These are phyloP conservation scores for Cerrena zonata DNA, from an alignment of 1,284 basidiomycete genomes.

Conservation along the genomic window DNA sequence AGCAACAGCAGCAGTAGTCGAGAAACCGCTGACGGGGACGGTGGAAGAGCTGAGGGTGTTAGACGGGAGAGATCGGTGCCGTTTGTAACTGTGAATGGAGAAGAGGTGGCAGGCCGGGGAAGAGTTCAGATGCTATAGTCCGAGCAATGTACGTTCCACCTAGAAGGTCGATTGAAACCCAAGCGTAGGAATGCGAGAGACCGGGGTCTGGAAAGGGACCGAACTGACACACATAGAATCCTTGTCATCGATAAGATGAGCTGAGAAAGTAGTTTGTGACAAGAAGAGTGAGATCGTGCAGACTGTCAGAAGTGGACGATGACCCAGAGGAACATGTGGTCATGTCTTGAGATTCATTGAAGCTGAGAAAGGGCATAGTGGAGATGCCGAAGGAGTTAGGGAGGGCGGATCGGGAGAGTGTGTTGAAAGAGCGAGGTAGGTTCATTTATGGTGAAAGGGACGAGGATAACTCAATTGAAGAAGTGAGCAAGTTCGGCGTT, in stretches of 20 bases:
- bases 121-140: constrained; percentile 8
- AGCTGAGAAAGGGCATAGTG: background rate
- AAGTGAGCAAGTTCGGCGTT: no score
- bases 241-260: background rate
- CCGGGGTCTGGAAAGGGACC: constrained; percentile 8
- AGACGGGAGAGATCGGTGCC: constrained; percentile 19
- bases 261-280: constrained; percentile 9
- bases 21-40: constrained; percentile 8
- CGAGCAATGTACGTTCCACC: constrained; percentile 21
- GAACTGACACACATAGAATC: background rate
- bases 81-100: constrained; percentile 18
- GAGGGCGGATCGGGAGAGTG: background rate
- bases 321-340: background rate
- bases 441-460: background rate
- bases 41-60: constrained; percentile 7
- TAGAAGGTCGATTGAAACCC: constrained; percentile 21
- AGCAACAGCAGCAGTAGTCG: constrained; percentile 5
- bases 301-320: background rate
- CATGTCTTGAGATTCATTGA: background rate
- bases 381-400: background rate
- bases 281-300: constrained; percentile 7
- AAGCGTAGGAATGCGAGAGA: constrained; percentile 3
- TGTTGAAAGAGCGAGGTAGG: constrained; percentile 3
- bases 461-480: no score
- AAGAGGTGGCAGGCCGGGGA: background rate